Evolutionary conservation across 2,329 filamentous ascomycete genomes (phyloP), one percentile per base, ranked within the genome.

Genomic region (Tolypocladium paradoxum): DNA sequence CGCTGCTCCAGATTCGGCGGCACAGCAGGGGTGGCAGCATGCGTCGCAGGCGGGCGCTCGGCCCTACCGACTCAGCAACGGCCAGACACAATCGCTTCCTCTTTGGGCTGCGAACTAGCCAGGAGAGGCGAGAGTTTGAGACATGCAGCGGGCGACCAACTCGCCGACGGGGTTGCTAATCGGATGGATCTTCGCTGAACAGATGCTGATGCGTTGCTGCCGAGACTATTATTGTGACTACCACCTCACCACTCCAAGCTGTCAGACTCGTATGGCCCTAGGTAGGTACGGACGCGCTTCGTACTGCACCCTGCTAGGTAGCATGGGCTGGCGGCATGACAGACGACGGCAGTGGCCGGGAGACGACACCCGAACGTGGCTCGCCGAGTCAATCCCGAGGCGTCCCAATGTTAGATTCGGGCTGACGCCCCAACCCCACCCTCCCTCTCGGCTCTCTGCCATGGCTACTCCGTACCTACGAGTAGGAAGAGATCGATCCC

Each of bases 291-390:
- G n/a, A n/a, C n/a, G n/a, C n/a, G n/a, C 18, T 38, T 4, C n/a
- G 36, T 6, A 22, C 36, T 4, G 37, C 11, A 24, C 37, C 37
- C 24, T 18, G 40, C 40, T 40, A n/a, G n/a, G n/a, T n/a, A n/a
- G 37, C 11, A 24, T 29, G 29, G 47, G 16, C 47, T 48, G 20
- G 20, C 47, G 20, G 20, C 47, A 29, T 7, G 9, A 12, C 20
- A 12, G 47, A 33, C 43, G 47, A 33, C 43, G 43, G 43, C 43
- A 47, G 27, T 47, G 43, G 27, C 27, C 43, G 43, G 55, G 55
- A 49, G 53, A 51, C 50, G 51, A 51, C 38, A 56, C 53, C 53
- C 55, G 55, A 53, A 56, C 51, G 51, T 53, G 53, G 55, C 50
- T 47, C 55, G 34, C 47, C 20, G 22, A n/a, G 46, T 22, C n/a